A percentile compares a stretch with the other conserved stretches of the same genome.
Evolutionary conservation across 495 filamentous ascomycete genomes (phyloP).

Genomic region (Xanthoparmelia taractica): DNA sequence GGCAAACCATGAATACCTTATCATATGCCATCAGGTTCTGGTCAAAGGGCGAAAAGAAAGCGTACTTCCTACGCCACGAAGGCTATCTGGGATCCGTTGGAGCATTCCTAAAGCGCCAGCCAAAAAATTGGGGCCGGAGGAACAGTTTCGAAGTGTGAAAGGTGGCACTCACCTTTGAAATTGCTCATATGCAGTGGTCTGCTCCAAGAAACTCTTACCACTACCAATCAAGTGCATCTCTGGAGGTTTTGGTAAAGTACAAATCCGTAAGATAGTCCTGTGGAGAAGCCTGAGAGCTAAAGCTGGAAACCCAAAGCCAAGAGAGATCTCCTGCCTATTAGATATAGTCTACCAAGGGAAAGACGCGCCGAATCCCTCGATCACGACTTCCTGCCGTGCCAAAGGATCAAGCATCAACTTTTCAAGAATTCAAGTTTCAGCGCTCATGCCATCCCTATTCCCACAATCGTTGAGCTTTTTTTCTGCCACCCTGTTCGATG

Average conservation of each 20-base stretch:
- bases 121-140: slow-evolving; percentile 82
- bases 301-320: background rate
- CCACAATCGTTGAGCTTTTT: background rate
- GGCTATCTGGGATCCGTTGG: slow-evolving; percentile 96
- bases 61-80: slow-evolving; percentile 92
- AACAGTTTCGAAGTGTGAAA: slow-evolving; percentile 51
- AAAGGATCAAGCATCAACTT: background rate
- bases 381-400: background rate
- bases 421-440: background rate
- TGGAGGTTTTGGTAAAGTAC: background rate
- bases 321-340: background rate
- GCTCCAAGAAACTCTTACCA: background rate
- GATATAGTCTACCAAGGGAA: background rate
- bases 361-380: background rate
- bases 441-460: background rate
- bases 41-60: slow-evolving; percentile 88
- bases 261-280: background rate
- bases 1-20: slow-evolving; percentile 94
- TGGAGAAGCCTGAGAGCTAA: background rate
- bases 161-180: background rate
- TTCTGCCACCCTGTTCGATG: too few relatives aligned
- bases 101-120: slow-evolving; percentile 86
- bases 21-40: slow-evolving; percentile 95
- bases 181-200: background rate
- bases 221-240: background rate